phyloP scores from a whole-genome alignment of 805 yeast species.

The Candida maris region DNA sequence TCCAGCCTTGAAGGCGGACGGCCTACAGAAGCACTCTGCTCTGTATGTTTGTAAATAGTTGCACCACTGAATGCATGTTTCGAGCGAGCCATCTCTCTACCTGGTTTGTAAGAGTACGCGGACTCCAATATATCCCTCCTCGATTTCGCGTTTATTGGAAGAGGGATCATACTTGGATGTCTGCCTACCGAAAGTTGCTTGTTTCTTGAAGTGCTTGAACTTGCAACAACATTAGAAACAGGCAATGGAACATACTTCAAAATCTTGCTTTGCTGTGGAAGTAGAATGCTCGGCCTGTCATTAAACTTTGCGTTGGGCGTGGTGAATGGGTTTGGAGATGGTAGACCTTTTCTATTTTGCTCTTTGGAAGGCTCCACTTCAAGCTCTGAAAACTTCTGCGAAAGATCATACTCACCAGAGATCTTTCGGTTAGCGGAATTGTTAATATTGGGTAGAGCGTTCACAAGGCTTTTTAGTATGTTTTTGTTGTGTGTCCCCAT shows the following conservation, averaged over 20 bases:
- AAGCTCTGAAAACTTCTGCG: neutral
- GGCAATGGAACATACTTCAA: slow-evolving; percentile 26
- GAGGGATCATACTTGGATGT: slow-evolving; percentile 21
- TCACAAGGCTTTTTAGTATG: slow-evolving; percentile 1
- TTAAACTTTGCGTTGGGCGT: slow-evolving; percentile 25
- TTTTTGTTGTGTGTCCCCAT: slow-evolving; percentile 2
- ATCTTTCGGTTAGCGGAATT: neutral
- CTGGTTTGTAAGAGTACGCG: neutral
- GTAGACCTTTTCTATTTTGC: neutral
- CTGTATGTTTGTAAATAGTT: neutral
- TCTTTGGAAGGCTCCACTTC: neutral
- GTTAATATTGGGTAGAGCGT: neutral
- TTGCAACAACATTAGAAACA: slow-evolving; percentile 10
- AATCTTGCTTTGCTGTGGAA: slow-evolving; percentile 12
- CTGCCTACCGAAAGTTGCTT: neutral
- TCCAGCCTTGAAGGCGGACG: slow-evolving; percentile 12
- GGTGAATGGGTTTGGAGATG: slow-evolving; percentile 29
- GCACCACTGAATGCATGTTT: neutral
- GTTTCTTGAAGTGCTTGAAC: neutral
- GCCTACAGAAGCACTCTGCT: neutral
- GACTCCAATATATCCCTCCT: slow-evolving; percentile 20
- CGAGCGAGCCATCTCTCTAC: neutral
- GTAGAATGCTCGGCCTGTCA: slow-evolving; percentile 10
- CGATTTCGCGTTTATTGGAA: slow-evolving; percentile 27
- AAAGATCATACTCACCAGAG: neutral